Percentiles rank a stretch among this genome's conserved stretches.
Evolutionary conservation across 768 basidiomycete species (phyloP).

Genomic region (Rhizopogon roseolus): DNA sequence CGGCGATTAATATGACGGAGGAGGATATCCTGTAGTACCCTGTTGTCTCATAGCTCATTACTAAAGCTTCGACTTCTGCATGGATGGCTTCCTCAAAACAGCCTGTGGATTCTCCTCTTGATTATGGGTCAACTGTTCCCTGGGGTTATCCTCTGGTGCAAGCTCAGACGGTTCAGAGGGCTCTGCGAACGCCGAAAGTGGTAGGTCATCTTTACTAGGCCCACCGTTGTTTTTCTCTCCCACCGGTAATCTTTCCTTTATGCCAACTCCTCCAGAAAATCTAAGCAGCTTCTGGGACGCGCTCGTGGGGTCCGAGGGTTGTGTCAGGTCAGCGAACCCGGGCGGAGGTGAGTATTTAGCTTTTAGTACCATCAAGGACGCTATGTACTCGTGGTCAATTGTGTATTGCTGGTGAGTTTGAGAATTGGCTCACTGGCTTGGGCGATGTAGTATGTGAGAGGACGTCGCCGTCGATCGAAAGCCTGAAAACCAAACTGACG

Average conservation of each 20-base stretch:
- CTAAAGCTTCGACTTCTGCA: conserved; percentile 2
- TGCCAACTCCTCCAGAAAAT: background rate
- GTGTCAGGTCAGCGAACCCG: background rate
- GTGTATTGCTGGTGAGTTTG: conserved; percentile 6
- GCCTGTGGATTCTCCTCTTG: conserved; percentile 31
- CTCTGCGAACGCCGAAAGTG: conserved; percentile 7
- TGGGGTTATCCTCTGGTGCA: conserved; percentile 23
- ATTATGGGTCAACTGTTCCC: conserved; percentile 15
- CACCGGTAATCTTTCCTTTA: background rate
- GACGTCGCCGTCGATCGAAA: background rate
- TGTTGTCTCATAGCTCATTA: background rate
- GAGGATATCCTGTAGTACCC: background rate
- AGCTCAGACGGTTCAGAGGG: conserved; percentile 26
- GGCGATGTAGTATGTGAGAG: background rate
- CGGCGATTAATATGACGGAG: background rate
- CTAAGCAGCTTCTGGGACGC: background rate
- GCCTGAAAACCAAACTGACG: no score
- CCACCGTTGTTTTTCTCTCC: background rate
- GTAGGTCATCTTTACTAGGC: background rate
- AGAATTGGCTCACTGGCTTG: background rate
- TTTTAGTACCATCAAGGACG: conserved; percentile 1
- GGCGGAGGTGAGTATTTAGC: background rate
- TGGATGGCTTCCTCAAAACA: background rate
- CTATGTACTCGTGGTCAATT: background rate
- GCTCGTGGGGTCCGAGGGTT: background rate